phyloP scores from a whole-genome alignment of 2,329 filamentous ascomycete genomes.

The Aspergillus phoenicis region DNA sequence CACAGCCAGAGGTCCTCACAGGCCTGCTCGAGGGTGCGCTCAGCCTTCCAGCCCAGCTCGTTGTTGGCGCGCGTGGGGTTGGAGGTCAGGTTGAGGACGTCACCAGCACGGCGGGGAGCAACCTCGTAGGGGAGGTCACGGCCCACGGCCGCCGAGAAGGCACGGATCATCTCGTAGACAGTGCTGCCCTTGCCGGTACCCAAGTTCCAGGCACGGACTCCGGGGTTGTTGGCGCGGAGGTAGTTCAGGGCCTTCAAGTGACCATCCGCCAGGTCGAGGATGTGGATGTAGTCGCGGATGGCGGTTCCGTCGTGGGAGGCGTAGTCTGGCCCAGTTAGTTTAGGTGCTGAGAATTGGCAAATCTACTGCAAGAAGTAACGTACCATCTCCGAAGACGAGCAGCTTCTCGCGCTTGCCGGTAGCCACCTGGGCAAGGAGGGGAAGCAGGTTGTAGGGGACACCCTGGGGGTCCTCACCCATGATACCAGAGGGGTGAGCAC shows the following conservation, averaged over 20 bases:
- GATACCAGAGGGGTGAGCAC: constrained; percentile 89
- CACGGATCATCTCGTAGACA: constrained; percentile 95
- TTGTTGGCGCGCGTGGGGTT: constrained; percentile 84
- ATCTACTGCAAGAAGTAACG: constrained; percentile 32
- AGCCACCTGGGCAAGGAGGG: constrained; percentile 90
- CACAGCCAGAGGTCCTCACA: constrained; percentile 95
- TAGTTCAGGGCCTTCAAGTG: constrained; percentile 70
- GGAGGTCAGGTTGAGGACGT: constrained; percentile 92
- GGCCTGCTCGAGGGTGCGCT: constrained; percentile 86
- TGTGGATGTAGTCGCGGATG: constrained; percentile 75
- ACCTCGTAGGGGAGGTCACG: constrained; percentile 85
- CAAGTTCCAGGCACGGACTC: constrained; percentile 93
- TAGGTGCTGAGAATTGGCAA: neutral
- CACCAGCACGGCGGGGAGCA: constrained; percentile 76
- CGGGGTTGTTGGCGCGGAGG: constrained; percentile 63
- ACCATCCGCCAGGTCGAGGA: constrained; percentile 54
- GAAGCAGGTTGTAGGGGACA: constrained; percentile 92
- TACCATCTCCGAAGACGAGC: constrained; percentile 89
- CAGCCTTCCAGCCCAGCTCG: constrained; percentile 90
- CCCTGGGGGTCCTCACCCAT: constrained; percentile 99
- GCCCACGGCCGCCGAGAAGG: constrained; percentile 85
- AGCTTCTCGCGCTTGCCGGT: constrained; percentile 94
- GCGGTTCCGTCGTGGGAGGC: constrained; percentile 52
- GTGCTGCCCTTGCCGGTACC: constrained; percentile 94
- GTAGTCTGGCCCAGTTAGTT: constrained; percentile 67